Evolutionary conservation across 441 rosid species (phyloP).

Genomic region (Dalechampia spathulata): DNA sequence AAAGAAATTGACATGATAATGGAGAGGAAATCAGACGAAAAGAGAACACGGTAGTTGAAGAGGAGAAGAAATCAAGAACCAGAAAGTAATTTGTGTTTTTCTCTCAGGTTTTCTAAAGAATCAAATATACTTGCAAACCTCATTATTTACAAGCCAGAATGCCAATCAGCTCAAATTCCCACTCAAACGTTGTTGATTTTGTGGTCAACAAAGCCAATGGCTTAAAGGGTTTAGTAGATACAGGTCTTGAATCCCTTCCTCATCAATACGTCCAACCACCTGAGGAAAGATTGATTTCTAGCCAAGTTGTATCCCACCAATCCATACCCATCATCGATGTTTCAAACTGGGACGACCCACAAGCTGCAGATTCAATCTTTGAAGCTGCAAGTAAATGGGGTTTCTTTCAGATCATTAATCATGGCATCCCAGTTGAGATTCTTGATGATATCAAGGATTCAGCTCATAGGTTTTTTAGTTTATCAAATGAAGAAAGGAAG

Average conservation of each 20-base stretch:
- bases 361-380: constrained; percentile 17
- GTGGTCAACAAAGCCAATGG: constrained; percentile 30
- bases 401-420: constrained; percentile 33
- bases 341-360: constrained; percentile 23
- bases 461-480: constrained; percentile 22
- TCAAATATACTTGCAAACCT: too few species aligned
- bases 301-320: not conserved
- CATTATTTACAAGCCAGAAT: too few species aligned
- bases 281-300: constrained; percentile 17
- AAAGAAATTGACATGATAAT: too few species aligned
- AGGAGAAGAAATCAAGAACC: too few species aligned
- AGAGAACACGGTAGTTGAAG: too few species aligned
- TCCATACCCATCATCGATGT: constrained; percentile 30
- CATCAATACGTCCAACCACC: constrained; percentile 21
- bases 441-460: constrained; percentile 21
- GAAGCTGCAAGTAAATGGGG: constrained; percentile 29
- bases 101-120: too few species aligned
- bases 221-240: constrained; percentile 34
- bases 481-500: constrained; percentile 20
- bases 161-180: too few species aligned
- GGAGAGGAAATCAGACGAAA: too few species aligned
- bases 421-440: constrained; percentile 22
- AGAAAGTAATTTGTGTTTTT: too few species aligned
- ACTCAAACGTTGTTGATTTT: too few species aligned
- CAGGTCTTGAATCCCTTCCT: constrained; percentile 28